A percentile compares a stretch with the other conserved stretches of the same genome.
Evolutionary conservation across 352 stramenopile genomes (phyloP).

Genomic region (Phytopythium oedochilum): DNA sequence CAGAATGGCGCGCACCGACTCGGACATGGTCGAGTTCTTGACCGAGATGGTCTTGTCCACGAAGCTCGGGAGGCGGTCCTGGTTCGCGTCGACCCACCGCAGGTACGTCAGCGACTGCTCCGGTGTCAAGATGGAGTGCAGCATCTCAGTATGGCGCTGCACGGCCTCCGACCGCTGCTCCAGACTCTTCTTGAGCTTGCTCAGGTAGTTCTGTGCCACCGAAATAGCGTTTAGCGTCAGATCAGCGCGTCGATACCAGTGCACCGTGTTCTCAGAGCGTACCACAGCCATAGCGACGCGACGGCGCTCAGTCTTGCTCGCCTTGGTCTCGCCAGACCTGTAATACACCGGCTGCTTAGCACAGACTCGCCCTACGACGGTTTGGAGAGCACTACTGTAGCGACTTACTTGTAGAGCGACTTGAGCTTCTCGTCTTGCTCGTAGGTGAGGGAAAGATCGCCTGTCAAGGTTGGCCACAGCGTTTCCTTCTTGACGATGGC

Average conservation of each 20-base stretch:
- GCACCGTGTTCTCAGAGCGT: constrained; percentile 5
- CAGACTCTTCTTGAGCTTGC: constrained; percentile 81
- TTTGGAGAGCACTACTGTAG: background rate
- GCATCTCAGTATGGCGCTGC: constrained; percentile 71
- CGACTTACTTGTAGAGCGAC: constrained; percentile 72
- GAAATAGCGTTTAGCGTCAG: background rate
- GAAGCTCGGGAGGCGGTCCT: constrained; percentile 57
- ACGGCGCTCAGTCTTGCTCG: constrained; percentile 77
- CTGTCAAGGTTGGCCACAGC: constrained; percentile 76
- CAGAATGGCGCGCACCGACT: constrained; percentile 69
- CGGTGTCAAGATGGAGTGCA: constrained; percentile 83
- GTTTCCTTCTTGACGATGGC: constrained; percentile 77
- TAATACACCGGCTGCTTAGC: constrained; percentile 2
- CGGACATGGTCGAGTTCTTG: constrained; percentile 44
- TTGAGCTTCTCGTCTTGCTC: constrained; percentile 90
- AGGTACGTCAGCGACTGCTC: constrained; percentile 83
- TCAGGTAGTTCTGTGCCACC: constrained; percentile 77
- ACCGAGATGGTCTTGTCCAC: constrained; percentile 60
- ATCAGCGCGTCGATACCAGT: background rate
- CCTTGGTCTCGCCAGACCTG: constrained; percentile 74
- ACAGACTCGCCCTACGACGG: background rate
- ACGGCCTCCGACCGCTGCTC: constrained; percentile 77
- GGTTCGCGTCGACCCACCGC: constrained; percentile 78
- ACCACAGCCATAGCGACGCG: constrained; percentile 82
- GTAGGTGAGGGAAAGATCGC: constrained; percentile 79